Evolutionary conservation across 2,329 filamentous ascomycete species (phyloP).

Genomic region (Endothia cerciana): DNA sequence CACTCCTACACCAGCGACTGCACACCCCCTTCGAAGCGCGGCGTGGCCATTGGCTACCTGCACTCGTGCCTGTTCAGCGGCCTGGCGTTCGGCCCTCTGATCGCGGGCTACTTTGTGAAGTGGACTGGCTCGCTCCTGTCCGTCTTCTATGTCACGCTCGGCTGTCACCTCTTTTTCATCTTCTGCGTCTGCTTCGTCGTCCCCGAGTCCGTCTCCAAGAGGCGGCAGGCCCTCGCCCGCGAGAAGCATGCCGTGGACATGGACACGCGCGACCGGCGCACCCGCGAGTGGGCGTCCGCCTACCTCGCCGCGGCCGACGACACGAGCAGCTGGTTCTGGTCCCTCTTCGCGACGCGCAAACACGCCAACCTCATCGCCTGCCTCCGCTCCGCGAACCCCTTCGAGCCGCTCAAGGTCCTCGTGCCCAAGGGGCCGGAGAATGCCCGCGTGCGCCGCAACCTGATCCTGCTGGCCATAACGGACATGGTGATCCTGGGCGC

Average conservation of each 20-base stretch:
- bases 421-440: conserved; percentile 70
- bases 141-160: conserved; percentile 83
- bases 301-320: conserved; percentile 31
- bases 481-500: conserved; percentile 84
- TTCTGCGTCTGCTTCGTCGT: conserved; percentile 71
- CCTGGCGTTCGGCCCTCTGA: conserved; percentile 82
- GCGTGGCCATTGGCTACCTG: conserved; percentile 85
- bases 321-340: conserved; percentile 16
- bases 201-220: conserved; percentile 82
- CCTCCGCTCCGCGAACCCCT: conserved; percentile 63
- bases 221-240: conserved; percentile 70
- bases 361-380: conserved; percentile 38
- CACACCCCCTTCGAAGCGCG: conserved; percentile 76
- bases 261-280: conserved; percentile 42
- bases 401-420: conserved; percentile 78
- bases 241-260: conserved; percentile 63
- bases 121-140: conserved; percentile 73
- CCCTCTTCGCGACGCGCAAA: conserved; percentile 22
- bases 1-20: conserved; percentile 92
- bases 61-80: conserved; percentile 88
- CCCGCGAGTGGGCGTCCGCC: conserved; percentile 25
- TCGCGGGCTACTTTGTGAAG: conserved; percentile 80
- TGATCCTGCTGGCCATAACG: conserved; percentile 78
- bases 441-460: conserved; percentile 72
- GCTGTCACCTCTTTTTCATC: conserved; percentile 74